Evolutionary conservation across 2,329 filamentous ascomycete species (phyloP).

Genomic region (Hypoxylon sp.): DNA sequence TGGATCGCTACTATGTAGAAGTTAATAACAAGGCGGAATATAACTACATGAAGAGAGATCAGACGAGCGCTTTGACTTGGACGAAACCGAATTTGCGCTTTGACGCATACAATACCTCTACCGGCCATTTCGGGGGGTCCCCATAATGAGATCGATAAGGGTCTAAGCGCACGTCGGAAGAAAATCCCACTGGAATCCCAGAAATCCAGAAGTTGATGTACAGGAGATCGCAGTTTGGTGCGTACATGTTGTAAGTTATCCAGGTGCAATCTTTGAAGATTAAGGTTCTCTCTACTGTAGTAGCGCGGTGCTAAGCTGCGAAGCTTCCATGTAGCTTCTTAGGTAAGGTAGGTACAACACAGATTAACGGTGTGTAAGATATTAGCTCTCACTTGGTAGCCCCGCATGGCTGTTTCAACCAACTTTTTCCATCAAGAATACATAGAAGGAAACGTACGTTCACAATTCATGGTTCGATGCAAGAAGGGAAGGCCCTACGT

Average conservation of each 20-base stretch:
- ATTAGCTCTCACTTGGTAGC: conserved; percentile 26
- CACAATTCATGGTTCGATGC: conserved; percentile 32
- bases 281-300: neutral
- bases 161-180: conserved; percentile 44
- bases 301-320: neutral
- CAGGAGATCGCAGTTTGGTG: too few species aligned
- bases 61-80: conserved; percentile 46
- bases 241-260: neutral
- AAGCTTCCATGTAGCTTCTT: neutral
- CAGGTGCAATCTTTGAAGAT: neutral
- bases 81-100: conserved; percentile 46
- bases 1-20: too few species aligned
- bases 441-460: conserved; percentile 29
- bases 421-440: conserved; percentile 6
- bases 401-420: conserved; percentile 42
- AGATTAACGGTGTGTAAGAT: neutral
- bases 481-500: conserved; percentile 1
- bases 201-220: too few species aligned
- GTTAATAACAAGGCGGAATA: conserved; percentile 30
- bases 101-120: conserved; percentile 26
- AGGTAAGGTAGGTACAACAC: too few species aligned
- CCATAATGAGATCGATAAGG: conserved; percentile 41
- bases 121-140: conserved; percentile 39
- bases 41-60: conserved; percentile 38
- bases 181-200: conserved; percentile 24